Base-by-base conservation (phyloP, 2,329 filamentous ascomycete genomes). In the Colletotrichum trifolii region DNA sequence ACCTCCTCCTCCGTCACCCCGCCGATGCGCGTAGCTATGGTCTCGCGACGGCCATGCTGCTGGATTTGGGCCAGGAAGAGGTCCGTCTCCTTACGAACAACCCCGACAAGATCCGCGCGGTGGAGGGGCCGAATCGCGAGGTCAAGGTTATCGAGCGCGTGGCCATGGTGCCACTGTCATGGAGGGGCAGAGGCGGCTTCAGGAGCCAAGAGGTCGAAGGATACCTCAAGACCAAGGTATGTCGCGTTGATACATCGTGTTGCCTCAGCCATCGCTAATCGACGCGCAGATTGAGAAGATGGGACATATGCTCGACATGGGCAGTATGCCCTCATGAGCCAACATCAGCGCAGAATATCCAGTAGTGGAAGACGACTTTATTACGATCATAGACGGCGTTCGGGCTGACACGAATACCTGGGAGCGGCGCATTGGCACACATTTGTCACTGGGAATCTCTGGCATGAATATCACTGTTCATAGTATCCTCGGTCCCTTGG, bases 21-120 rank as follows among this genome's bases (percentile, higher is more conserved):
- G 96, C 96, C 1, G 96, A 99, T 77, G 96, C 96, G 25, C 84
- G 96, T 58, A 97, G 93, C 71, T 99, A 99, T 73, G 96, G 96
- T 2, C 81, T 99, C n/a, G 96, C 96, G 2, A 99, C 96, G 1
- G 94, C 95, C 0, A 98, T 99, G 85, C 82, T 99, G 58, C 83
- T 89, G 66, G 96, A 99, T 79, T 81, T 99, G 36, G 94, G 93
- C 0, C 85, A 97, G 70, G 77, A 81, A 11, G 91, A 94, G 35
- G 89, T 98, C 57, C 85, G 92, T 40, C 80, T 99, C 54, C 80
- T 99, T 71, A 99, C 96, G 9, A 99, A 99, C 76, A 99, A 99
- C 73, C 96, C 96, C 0, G 96, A 99, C 72, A 99, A 99, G 82
- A 92, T 99, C 46, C 85, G 93, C 13, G 96, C 96, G 0, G 92